Conservation (phyloP, 768 basidiomycete species). For the Asterophora lycoperdoides region DNA sequence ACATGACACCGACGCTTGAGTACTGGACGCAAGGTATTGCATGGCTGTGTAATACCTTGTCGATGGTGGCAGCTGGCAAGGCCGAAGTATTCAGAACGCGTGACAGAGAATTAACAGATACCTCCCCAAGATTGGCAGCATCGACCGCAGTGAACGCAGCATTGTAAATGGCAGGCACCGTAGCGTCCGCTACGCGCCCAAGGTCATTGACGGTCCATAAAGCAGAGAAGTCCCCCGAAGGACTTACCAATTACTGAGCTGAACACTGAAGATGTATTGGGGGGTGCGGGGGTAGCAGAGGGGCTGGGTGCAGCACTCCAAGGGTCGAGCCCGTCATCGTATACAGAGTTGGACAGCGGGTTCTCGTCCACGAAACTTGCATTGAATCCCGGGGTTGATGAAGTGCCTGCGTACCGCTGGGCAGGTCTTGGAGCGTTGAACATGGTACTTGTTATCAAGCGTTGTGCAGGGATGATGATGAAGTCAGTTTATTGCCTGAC, state of each 20-base stretch:
- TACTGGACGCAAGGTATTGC: neutral
- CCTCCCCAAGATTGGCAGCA: constrained; percentile 65
- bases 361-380: constrained; percentile 75
- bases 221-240: neutral
- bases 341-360: constrained; percentile 67
- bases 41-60: constrained; percentile 50
- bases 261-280: constrained; percentile 49
- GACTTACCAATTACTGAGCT: constrained; percentile 64
- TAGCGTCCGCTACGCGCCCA: constrained; percentile 61
- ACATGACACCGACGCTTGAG: neutral
- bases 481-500: too few species aligned
- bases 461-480: too few species aligned
- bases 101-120: constrained; percentile 78
- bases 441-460: constrained; percentile 41
- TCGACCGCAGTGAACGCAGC: constrained; percentile 72
- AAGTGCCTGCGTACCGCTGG: constrained; percentile 58
- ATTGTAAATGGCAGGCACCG: constrained; percentile 74
- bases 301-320: constrained; percentile 77
- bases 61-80: constrained; percentile 78
- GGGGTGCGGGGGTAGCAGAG: constrained; percentile 56
- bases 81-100: constrained; percentile 74
- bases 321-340: constrained; percentile 78
- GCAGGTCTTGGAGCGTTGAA: constrained; percentile 80
- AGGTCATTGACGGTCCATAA: constrained; percentile 1
- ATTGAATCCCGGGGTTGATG: constrained; percentile 52